Conservation (phyloP, 768 basidiomycete species). For the Mycena olivaceomarginata region DNA sequence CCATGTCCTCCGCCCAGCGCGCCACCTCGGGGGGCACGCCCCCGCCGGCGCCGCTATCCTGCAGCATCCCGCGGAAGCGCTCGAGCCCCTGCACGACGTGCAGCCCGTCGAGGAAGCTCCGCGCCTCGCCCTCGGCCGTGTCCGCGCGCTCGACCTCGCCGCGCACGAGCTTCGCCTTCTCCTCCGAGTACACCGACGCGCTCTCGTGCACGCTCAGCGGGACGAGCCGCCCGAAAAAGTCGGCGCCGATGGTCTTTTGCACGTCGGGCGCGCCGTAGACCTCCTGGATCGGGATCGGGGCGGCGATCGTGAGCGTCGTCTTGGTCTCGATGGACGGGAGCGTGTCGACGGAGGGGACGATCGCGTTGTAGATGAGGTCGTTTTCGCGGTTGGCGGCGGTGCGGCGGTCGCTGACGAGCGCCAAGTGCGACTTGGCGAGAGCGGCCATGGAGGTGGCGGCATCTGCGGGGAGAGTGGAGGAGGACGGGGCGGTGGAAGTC, state of each 20-base stretch:
- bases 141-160: constrained; percentile 93
- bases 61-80: constrained; percentile 83
- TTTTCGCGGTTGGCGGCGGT: constrained; percentile 91
- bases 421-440: constrained; percentile 88
- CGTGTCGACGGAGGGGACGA: constrained; percentile 86
- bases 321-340: constrained; percentile 88
- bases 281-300: constrained; percentile 94
- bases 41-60: constrained; percentile 77
- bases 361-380: constrained; percentile 97
- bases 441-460: constrained; percentile 87
- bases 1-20: constrained; percentile 85
- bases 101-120: constrained; percentile 87
- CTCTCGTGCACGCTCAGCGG: constrained; percentile 97
- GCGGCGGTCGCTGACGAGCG: constrained; percentile 85
- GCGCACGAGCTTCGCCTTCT: constrained; percentile 96
- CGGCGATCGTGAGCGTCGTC: constrained; percentile 76
- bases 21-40: constrained; percentile 82
- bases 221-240: constrained; percentile 91
- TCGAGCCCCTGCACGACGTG: constrained; percentile 84
- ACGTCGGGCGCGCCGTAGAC: constrained; percentile 94
- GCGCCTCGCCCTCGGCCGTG: constrained; percentile 85
- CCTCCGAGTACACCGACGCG: constrained; percentile 97
- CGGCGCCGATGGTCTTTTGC: constrained; percentile 94
- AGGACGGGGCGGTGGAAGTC: constrained; percentile 71
- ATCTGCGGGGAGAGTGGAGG: constrained; percentile 92